Evolutionary conservation across 805 yeast genomes (phyloP), one percentile per base, ranked within the genome.

Genomic region (Cyberlindnera sargentensis): DNA sequence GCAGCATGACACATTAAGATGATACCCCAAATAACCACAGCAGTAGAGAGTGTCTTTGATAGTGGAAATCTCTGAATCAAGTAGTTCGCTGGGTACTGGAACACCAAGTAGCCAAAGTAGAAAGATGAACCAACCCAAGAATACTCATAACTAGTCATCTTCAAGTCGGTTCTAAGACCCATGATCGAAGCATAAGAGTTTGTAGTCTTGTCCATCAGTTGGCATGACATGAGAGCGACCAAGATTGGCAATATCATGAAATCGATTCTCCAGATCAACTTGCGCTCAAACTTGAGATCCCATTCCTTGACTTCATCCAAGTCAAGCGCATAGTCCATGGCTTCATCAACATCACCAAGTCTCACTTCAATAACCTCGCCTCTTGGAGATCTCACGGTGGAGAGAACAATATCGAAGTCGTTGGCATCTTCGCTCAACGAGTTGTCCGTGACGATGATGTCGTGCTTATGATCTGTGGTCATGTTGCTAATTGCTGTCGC

Each of bases 51-150:
- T 4, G 78, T 61, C 49, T 74, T 77, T 6, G 78, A 70, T 47
- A 82, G 65, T 3, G 82, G 83, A 39, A 78, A 71, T 42, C 67
- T 67, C 57, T 83, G 89, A 29, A 80, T 55, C 3, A 71, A 37
- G 37, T 64, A 54, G 23, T 67, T 59, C 3, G 74, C 69, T 3
- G 80, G 75, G 44, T 73, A 65, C 52, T 78, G 81, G 53, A 78
- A 80, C 3, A 65, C 66, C 40, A 83, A 57, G 56, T 80, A 83
- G 4, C 89, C 90, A 31, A 83, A 58, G 53, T 79, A 80, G 49
- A 79, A 80, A 5, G 78, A 68, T 2, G 82, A 70, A 8, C 83
- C 77, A 11, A 73, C 63, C 80, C 83, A 75, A 37, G 75, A 58
- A 53, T 75, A 71, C 52, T 66, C 58, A 15, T 47, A 58, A 33